Evolutionary conservation across 106 monocot genomes (phyloP).

Genomic region (Vanilla planifolia): DNA sequence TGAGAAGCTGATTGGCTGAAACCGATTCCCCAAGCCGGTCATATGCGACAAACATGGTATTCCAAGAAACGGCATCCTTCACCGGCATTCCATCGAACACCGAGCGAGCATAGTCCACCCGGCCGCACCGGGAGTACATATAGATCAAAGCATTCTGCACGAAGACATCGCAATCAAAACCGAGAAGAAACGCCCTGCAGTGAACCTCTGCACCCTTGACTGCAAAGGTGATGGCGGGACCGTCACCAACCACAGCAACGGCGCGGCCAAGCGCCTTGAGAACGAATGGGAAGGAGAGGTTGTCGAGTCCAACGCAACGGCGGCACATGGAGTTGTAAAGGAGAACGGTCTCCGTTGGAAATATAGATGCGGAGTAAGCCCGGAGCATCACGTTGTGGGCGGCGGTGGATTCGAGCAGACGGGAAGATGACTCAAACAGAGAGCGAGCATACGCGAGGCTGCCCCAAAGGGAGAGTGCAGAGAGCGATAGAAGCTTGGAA

Average conservation of each 20-base stretch:
- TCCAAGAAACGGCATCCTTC: slow-evolving; percentile 53
- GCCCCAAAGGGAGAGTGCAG: slow-evolving; percentile 31
- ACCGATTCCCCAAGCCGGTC: slow-evolving; percentile 19
- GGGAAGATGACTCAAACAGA: slow-evolving; percentile 17
- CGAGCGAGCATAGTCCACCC: slow-evolving; percentile 17
- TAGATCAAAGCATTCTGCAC: slow-evolving; percentile 46
- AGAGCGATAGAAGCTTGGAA: slow-evolving; percentile 32
- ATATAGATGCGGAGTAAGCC: slow-evolving; percentile 35
- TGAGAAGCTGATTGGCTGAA: slow-evolving; percentile 18
- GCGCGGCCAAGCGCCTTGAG: slow-evolving; percentile 42
- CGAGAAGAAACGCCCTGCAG: slow-evolving; percentile 25
- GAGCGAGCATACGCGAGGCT: slow-evolving; percentile 34
- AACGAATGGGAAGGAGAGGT: slow-evolving; percentile 40
- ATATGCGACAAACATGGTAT: slow-evolving; percentile 43
- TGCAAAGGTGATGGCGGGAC: not conserved
- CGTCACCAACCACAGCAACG: not conserved
- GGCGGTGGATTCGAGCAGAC: slow-evolving; percentile 3
- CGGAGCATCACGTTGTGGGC: slow-evolving; percentile 37
- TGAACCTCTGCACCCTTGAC: slow-evolving; percentile 45
- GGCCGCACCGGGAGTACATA: slow-evolving; percentile 36
- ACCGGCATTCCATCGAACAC: slow-evolving; percentile 53
- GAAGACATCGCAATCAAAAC: slow-evolving; percentile 22
- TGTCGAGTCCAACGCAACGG: slow-evolving; percentile 7
- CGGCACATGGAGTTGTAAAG: slow-evolving; percentile 49
- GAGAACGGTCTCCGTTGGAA: slow-evolving; percentile 28